Evolutionary conservation across 306 rosid genomes (phyloP).

Genomic region (Ormosia emarginata): DNA sequence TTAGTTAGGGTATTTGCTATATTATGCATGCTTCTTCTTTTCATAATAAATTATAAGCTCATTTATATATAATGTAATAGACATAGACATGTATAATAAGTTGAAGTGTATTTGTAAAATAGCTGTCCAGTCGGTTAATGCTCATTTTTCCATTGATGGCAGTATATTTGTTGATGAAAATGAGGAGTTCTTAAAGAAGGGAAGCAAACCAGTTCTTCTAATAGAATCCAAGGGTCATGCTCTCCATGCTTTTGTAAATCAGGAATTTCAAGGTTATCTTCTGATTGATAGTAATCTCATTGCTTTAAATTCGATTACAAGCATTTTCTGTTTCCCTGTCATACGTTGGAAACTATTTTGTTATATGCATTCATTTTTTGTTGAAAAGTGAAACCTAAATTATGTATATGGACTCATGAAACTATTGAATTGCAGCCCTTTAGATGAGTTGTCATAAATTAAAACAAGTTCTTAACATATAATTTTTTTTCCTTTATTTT

Average conservation of each 20-base stretch:
- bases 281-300: not conserved
- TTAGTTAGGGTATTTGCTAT: not conserved
- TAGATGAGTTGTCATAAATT: not conserved
- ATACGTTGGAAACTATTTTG: not conserved
- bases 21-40: not conserved
- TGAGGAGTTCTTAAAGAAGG: conserved; percentile 74
- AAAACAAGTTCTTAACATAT: not conserved
- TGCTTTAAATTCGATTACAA: not conserved
- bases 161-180: conserved; percentile 60
- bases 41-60: not conserved
- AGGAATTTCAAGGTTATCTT: conserved; percentile 67
- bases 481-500: not conserved
- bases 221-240: conserved; percentile 90
- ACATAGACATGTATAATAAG: not conserved
- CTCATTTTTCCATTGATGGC: conserved; percentile 33
- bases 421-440: conserved; percentile 11
- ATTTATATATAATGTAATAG: not conserved
- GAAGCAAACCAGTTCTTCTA: conserved; percentile 65
- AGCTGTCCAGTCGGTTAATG: conserved; percentile 1
- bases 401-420: not conserved
- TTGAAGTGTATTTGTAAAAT: conserved; percentile 1
- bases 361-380: not conserved
- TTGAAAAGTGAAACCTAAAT: not conserved
- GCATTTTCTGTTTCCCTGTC: not conserved
- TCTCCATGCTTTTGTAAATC: conserved; percentile 85